A percentile compares a stretch with the other conserved stretches of the same genome.
phyloP scores from a whole-genome alignment of 139 green algal species.

The Spirogloea muscicola region DNA sequence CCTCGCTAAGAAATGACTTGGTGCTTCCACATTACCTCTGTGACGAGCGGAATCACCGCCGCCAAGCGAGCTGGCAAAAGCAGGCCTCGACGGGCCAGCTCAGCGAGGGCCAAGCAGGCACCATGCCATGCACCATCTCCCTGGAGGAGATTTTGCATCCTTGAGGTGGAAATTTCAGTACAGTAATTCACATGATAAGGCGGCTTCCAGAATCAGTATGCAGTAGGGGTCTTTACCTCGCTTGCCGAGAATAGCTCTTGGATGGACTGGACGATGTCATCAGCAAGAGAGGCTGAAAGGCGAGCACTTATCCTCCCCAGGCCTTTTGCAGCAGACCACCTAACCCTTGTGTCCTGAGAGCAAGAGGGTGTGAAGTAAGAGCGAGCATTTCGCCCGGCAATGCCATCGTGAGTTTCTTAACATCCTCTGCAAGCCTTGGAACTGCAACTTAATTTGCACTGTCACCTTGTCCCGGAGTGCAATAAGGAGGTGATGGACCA shows the following conservation, averaged over 20 bases:
- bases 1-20: too few relatives aligned
- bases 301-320: constrained; percentile 76
- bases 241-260: constrained; percentile 63
- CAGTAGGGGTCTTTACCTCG: constrained; percentile 45
- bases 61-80: constrained; percentile 72
- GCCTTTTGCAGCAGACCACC: constrained; percentile 92
- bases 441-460: too few relatives aligned
- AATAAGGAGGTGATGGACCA: constrained; percentile 66
- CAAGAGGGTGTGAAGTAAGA: too few relatives aligned
- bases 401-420: too few relatives aligned
- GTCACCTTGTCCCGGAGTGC: constrained; percentile 66
- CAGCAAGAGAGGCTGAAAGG: constrained; percentile 75
- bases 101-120: constrained; percentile 88
- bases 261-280: constrained; percentile 77
- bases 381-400: too few relatives aligned
- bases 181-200: too few relatives aligned
- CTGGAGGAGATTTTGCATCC: too few relatives aligned
- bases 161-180: too few relatives aligned
- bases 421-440: too few relatives aligned
- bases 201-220: too few relatives aligned
- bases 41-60: constrained; percentile 32
- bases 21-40: too few relatives aligned
- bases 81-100: constrained; percentile 85
- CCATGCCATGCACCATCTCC: constrained; percentile 88
- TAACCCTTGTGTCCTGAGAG: constrained; percentile 89